Base-by-base conservation (phyloP, 2,329 filamentous ascomycete genomes). In the Ophiostoma populinum region DNA sequence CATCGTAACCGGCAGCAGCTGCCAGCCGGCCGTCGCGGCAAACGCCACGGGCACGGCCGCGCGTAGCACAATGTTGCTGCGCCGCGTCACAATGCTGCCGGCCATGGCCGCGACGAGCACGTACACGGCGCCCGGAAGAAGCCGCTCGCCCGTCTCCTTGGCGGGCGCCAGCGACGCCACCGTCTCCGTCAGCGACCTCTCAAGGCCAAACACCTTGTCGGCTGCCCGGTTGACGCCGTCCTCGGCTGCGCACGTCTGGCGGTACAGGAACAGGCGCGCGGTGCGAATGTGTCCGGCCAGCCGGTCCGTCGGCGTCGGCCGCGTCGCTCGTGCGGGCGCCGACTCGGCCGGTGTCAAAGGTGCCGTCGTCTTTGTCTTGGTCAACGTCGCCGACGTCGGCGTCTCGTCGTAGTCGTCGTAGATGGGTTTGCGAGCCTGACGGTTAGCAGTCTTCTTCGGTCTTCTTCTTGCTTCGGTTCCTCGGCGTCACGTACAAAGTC, bases 41-140 rank as follows among this genome's bases (percentile, higher is more conserved):
- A 94, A 72, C 15, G 76, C 75, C 33, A 87, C 57, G 9, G 90
- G 90, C 2, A 80, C 67, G 2, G 75, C 63, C 36, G 77, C 75
- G 46, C 90, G 75, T 36, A 98, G 62, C 42, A 93, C 55, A 43
- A 95, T 67, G 55, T 80, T 86, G 47, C 87, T 75, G 63, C 92
- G 92, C 43, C 87, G 75, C 37, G 81, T 74, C 37, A 94, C 63
- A 53, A 98, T 95, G 56, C 75, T 85, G 47, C 87, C 90, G 24
- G 90, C 82, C 86, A 98, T 94, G 48, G 82, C 76, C 27, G 86
- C 78, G 32, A 98, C 86, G 20, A 94, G 70, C 31, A 95, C 85
- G 60, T 95, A 95, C 46, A 95, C 73, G 40, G 75, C 66, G 18
- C 87, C 87, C 22, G 90, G 90, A 58, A 95, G 75, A 38, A 98